Evolutionary conservation across 768 basidiomycete species (phyloP).

Genomic region (Hygrophoropsis aurantiaca): DNA sequence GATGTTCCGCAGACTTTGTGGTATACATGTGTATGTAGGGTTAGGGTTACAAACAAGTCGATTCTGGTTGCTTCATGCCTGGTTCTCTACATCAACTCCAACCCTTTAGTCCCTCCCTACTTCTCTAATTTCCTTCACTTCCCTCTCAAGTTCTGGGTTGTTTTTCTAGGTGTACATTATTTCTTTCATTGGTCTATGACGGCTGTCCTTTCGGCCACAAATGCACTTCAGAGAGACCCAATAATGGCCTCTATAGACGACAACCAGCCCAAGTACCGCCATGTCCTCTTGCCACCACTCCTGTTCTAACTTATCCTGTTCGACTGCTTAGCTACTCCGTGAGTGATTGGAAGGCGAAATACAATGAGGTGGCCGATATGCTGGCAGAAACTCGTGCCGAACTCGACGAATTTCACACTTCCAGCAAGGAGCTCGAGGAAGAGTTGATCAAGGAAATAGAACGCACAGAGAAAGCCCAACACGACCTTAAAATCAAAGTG

Average conservation of each 20-base stretch:
- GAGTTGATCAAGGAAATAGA: slow-evolving; percentile 91
- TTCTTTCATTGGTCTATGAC: slow-evolving; percentile 44
- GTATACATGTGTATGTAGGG: too few relatives aligned
- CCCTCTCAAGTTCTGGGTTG: slow-evolving; percentile 10
- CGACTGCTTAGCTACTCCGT: slow-evolving; percentile 47
- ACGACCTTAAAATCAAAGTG: slow-evolving; percentile 74
- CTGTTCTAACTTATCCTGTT: slow-evolving; percentile 16
- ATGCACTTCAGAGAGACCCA: slow-evolving; percentile 58
- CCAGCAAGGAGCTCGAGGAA: slow-evolving; percentile 89
- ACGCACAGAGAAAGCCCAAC: slow-evolving; percentile 81
- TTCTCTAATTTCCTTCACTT: slow-evolving; percentile 10
- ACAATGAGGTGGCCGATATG: slow-evolving; percentile 82
- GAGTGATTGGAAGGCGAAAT: slow-evolving; percentile 77
- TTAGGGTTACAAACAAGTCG: too few relatives aligned
- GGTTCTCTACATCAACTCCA: too few relatives aligned
- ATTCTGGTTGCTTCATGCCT: too few relatives aligned
- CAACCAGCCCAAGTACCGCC: slow-evolving; percentile 54
- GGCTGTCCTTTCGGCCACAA: slow-evolving; percentile 60
- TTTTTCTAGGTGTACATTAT: slow-evolving; percentile 23
- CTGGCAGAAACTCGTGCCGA: slow-evolving; percentile 81
- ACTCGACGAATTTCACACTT: slow-evolving; percentile 83
- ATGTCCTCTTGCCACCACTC: slow-evolving; percentile 12
- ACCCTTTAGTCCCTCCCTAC: neutral
- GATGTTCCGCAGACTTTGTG: too few relatives aligned
- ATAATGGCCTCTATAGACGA: slow-evolving; percentile 64